Base-by-base conservation (phyloP, 2,329 filamentous ascomycete genomes). In the Aschersonia sp. region DNA sequence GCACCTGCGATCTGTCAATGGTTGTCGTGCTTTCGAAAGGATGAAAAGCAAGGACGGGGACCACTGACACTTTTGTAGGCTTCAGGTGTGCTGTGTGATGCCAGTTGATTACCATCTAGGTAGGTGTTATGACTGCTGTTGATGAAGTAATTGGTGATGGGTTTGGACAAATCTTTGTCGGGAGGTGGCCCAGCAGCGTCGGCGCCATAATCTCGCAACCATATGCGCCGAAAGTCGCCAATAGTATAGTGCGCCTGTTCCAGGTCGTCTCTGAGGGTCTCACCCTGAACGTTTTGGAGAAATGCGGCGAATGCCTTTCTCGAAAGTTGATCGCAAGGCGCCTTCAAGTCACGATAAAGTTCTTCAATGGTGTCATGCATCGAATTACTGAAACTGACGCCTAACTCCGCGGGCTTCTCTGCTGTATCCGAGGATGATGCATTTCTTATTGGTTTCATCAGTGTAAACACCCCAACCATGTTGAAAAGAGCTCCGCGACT, bases 41-140 rank as follows among this genome's bases (percentile, higher is more conserved):
- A 42, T 14, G 40, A n/a, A 14, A 14, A 14, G 22, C 9, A 42
- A 11, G 10, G 3, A 8, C 12, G 42, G n/a, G 10, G 4, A 3
- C 6, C 8, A 68, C 79, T 58, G 60, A 85, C 85, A 59, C 81
- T 78, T 55, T 75, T 83, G 65, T 96, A 96, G 10, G 83, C 79
- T 49, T 88, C 80, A 0, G 83, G 79, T 31, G 83, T 87, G 50
- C 85, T 83, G 50, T 79, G 78, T 44, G 87, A 87, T 51, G 79
- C 81, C 41, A 92, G 72, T 64, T 96, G 90, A 57, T 94, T 88
- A 2, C 89, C 89, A 2, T 82, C 81, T 42, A 95, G 70, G 62
- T 95, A 96, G 0, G 89, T 96, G 61, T 96, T 96, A 69, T 96
- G 89, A 59, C 87, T 95, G 55, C 87, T 94, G 52, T 83, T 94